Evolutionary conservation across 2,329 filamentous ascomycete species (phyloP), one percentile per base, ranked within the genome.

Genomic region (Pseudopyrenochaeta lycopersici): DNA sequence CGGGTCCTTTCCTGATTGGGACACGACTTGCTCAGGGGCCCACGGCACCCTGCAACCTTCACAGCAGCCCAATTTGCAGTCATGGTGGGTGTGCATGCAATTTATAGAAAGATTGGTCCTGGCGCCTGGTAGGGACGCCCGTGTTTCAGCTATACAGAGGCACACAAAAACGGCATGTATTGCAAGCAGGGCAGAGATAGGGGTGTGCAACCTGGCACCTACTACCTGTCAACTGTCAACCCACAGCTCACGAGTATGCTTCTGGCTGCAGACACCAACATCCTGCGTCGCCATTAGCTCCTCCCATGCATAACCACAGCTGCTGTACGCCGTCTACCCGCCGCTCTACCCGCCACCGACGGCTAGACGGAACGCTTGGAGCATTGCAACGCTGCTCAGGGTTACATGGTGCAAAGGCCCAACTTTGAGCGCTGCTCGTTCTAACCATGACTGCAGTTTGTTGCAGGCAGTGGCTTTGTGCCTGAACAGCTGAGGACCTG

Each of bases 41-140:
- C 36, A 20, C 20, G 10, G 23, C 23, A 27, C 4, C 23, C 4
- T 27, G 23, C 23, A 27, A 27, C 23, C 23, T 5, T 27, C 23
- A 9, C 23, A 27, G 23, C 4, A 39, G 36, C 18, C 14, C 36
- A 39, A 39, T 39, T 21, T 39, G 21, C 36, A 39, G 9, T 4
- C 18, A 20, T 23, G 29, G 29, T 54, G 32, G 32, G 51, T 60
- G 49, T 60, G 57, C 29, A 43, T 51, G 46, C 52, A 63, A 62
- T 66, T 52, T 64, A 62, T 54, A 52, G 54, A 53, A 33, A n/a
- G n/a, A n/a, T n/a, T n/a, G n/a, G n/a, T n/a, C n/a, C n/a, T 47
- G 31, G 27, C 39, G 23, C 18, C 15, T 5, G 29, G 4, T 6
- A 20, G 10, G 4, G 14, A 12, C 9, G 18, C 5, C 45, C 15